Base-by-base conservation (phyloP, 331 rosid genomes). In the Prunus yedoensis region DNA sequence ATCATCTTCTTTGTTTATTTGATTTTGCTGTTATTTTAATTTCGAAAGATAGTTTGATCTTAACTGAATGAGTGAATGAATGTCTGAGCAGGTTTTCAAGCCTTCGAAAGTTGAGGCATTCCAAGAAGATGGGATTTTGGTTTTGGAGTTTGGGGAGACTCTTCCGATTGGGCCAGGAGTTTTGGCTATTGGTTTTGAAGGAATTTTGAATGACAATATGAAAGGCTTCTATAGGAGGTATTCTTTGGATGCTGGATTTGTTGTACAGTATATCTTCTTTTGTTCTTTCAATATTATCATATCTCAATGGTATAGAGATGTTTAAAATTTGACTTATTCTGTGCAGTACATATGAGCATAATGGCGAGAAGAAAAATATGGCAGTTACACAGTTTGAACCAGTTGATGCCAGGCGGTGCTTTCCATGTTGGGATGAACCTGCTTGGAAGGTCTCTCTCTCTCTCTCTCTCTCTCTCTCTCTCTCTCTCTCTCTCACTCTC, bases 361-460 rank as follows among this genome's bases (percentile, higher is more conserved):
- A 89, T 21, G 93, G 96, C 53, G 95, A 89, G 87, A 87, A 90
- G 89, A 90, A 87, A 85, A 94, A 90, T 67, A 89, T 92, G 97
- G 99, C 96, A 47, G 97, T 91, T 76, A 90, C 97, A 12, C 95
- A 94, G 85, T 94, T 94, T 89, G 95, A 94, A 75, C 95, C 98
- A 4, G 97, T 85, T 84, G 99, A 91, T 90, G 99, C 99, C 41
- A 86, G 99, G 81, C 78, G 87, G 70, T 94, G 99, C 85, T 92
- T 94, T 85, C 99, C 97, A 18, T 94, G 98, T 81, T 94, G 98
- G 98, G 98, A 94, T 80, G 98, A 94, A 73, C 98, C 98, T 63
- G 96, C 96, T 70, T 90, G 89, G 86, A 94, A 94, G 95, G 98
- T 91, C 63, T 14, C 13, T 4, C 23, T 80, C 25, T 71, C 69